phyloP scores from a whole-genome alignment of 305 asterid genomes.

The Solanum hybrid region DNA sequence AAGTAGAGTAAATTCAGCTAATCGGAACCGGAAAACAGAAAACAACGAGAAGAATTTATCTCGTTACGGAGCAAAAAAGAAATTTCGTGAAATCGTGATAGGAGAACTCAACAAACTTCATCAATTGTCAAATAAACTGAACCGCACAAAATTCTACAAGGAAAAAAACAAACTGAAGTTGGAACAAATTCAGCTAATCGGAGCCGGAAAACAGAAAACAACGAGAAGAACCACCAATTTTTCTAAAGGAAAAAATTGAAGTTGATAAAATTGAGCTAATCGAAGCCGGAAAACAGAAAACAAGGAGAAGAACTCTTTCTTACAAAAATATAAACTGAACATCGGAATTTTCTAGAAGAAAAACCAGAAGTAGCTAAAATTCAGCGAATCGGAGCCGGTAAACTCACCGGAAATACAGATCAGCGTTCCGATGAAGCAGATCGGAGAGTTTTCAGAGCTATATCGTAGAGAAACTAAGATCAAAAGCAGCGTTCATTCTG shows the following conservation, averaged over 20 bases:
- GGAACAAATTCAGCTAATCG: background rate
- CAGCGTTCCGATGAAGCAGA: background rate
- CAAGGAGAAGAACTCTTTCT: background rate
- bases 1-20: background rate
- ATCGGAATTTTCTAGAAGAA: background rate
- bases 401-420: background rate
- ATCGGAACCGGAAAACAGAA: background rate
- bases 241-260: background rate
- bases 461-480: background rate
- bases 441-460: background rate
- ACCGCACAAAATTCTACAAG: background rate
- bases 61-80: background rate
- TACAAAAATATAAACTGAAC: background rate
- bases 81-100: background rate
- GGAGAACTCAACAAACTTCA: background rate
- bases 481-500: background rate
- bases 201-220: background rate
- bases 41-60: background rate
- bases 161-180: background rate
- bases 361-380: background rate
- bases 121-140: background rate
- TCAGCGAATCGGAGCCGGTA: background rate
- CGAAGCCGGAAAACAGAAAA: background rate
- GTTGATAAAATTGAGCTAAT: background rate
- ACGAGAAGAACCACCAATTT: background rate